These are phyloP conservation scores for Sanguinoderma infundibulare DNA, from an alignment of 1,284 basidiomycete species.

Conservation along the genomic window DNA sequence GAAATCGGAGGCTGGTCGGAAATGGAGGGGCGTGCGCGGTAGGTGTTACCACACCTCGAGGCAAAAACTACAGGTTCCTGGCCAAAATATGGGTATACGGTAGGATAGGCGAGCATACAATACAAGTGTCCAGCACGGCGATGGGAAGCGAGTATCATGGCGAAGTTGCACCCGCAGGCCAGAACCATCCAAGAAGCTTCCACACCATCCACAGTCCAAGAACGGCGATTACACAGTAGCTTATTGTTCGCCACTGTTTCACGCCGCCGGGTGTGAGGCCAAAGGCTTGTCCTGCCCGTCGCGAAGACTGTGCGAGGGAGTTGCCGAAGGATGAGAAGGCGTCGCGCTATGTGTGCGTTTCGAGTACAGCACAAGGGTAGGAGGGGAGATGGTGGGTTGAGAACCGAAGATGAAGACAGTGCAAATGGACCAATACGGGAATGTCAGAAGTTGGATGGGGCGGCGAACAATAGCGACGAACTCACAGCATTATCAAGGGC, in stretches of 20 bases:
- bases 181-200: slow-evolving; percentile 39
- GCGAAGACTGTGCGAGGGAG: slow-evolving; percentile 64
- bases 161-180: slow-evolving; percentile 26
- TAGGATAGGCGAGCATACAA: background rate
- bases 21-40: too few species aligned
- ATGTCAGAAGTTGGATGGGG: background rate
- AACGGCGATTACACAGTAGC: slow-evolving; percentile 54
- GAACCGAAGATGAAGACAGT: background rate
- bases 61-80: background rate
- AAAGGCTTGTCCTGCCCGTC: slow-evolving; percentile 71
- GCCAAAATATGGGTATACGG: background rate
- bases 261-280: slow-evolving; percentile 66
- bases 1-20: too few species aligned
- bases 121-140: background rate
- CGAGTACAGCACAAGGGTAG: too few species aligned
- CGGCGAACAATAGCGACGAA: slow-evolving; percentile 9
- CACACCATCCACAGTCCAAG: slow-evolving; percentile 51
- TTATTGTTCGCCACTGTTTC: slow-evolving; percentile 68
- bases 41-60: too few species aligned
- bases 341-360: slow-evolving; percentile 56
- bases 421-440: background rate
- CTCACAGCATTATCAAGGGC: slow-evolving; percentile 76
- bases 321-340: slow-evolving; percentile 66
- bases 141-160: background rate
- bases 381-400: background rate